Evolutionary conservation across 1,284 basidiomycete genomes (phyloP), one percentile per base, ranked within the genome.

Genomic region (Cryptococcus sp.): DNA sequence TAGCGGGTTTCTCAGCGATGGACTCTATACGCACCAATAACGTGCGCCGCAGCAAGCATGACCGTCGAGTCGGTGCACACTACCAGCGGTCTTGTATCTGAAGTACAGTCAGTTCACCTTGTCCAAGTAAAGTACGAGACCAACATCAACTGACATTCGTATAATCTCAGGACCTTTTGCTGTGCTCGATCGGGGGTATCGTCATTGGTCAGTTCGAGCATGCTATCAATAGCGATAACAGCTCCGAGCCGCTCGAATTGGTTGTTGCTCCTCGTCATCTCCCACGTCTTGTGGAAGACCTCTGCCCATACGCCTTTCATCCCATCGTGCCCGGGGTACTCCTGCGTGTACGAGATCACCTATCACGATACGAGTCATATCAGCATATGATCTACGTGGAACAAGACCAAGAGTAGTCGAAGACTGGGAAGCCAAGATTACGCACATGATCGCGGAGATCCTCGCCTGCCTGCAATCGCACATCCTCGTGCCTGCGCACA

Each of bases 201-300:
- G 52, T 78, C 74, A 51, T 72, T 76, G 11, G 73, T 71, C 20
- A 73, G 60, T 41, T 73, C 69, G 3, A 77, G 67, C 66, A 79
- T 64, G 16, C 64, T 59, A 47, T 77, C 75, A 76, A 55, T 7
- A 35, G 81, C 80, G 5, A 75, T 69, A 49, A 80, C 79, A 22
- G 80, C 80, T 48, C 81, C 81, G 13, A 82, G 68, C 60, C 81
- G 73, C 60, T 81, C 81, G 62, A 77, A 73, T 17, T 72, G 66
- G 60, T 76, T 74, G 53, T 79, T 79, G 53, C 77, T 80, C 65
- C 81, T 78, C 4, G 81, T 79, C 53, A 81, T 75, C 61, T 81
- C 81, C 44, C 82, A 81, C 57, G 80, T 81, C 57, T 78, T 68
- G 47, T 78, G 77, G 58, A 80, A 81, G 22, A 82, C 73, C 57